phyloP scores from a whole-genome alignment of 371 early-diverging fungal species.

The Mortierella sp. region DNA sequence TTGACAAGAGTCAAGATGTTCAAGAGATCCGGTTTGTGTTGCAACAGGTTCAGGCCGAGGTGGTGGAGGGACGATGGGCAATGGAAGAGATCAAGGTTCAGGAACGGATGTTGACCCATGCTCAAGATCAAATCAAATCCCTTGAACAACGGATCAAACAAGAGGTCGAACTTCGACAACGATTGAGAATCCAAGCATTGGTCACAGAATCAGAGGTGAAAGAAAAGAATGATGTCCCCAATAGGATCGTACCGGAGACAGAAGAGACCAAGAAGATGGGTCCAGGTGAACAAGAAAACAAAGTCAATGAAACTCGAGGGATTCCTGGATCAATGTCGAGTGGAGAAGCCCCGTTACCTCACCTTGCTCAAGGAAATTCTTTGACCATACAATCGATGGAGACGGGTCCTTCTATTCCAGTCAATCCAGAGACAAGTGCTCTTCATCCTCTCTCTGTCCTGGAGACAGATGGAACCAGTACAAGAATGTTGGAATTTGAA shows the following conservation, averaged over 20 bases:
- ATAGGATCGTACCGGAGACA: background rate
- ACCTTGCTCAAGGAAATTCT: too few relatives aligned
- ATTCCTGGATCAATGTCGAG: too few relatives aligned
- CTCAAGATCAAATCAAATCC: background rate
- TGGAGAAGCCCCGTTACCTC: too few relatives aligned
- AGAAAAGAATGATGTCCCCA: too few relatives aligned
- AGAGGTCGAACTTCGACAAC: background rate
- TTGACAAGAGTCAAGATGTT: constrained; percentile 62
- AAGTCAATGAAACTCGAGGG: too few relatives aligned
- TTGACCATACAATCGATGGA: too few relatives aligned
- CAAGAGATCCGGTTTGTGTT: constrained; percentile 18
- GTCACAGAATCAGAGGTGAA: background rate
- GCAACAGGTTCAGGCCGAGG: background rate
- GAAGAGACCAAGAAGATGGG: background rate
- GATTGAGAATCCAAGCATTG: background rate
- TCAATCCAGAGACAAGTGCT: too few relatives aligned
- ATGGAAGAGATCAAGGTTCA: background rate
- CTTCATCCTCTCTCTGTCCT: too few relatives aligned
- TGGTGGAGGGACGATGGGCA: background rate
- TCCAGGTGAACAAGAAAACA: background rate
- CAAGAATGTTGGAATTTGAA: background rate
- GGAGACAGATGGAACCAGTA: too few relatives aligned
- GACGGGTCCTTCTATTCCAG: too few relatives aligned
- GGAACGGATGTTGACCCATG: background rate
- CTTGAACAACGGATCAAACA: background rate